A percentile compares a stretch with the other conserved stretches of the same genome.
These are phyloP conservation scores for Phytophthora citricola DNA, from an alignment of 352 stramenopile genomes.

Conservation along the genomic window DNA sequence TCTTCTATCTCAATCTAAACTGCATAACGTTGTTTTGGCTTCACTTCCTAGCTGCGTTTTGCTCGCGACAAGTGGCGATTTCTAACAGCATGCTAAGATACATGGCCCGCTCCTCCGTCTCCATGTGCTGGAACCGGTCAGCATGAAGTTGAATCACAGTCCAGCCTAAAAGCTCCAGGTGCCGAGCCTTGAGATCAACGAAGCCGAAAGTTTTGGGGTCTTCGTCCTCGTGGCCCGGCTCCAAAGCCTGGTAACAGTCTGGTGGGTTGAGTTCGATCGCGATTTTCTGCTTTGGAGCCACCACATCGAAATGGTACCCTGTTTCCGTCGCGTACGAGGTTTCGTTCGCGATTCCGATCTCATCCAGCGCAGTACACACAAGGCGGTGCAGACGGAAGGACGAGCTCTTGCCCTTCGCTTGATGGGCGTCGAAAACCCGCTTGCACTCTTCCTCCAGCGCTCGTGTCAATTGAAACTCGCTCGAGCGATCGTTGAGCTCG, in stretches of 20 bases:
- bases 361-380: conserved; percentile 59
- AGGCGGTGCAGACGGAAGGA: conserved; percentile 69
- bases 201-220: conserved; percentile 58
- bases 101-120: conserved; percentile 55
- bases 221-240: conserved; percentile 40
- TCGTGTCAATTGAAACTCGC: conserved; percentile 43
- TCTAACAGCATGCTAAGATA: conserved; percentile 78
- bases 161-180: conserved; percentile 70
- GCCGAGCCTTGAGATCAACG: conserved; percentile 69
- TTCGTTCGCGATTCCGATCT: conserved; percentile 56
- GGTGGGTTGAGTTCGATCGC: conserved; percentile 71
- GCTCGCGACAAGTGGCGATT: conserved; percentile 51
- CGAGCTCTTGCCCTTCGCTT: conserved; percentile 60
- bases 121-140: conserved; percentile 60
- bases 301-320: conserved; percentile 70
- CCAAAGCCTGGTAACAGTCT: conserved; percentile 56
- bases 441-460: conserved; percentile 47
- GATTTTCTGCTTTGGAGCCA: conserved; percentile 55
- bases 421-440: conserved; percentile 48
- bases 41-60: conserved; percentile 26
- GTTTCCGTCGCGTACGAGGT: conserved; percentile 35
- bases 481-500: conserved; percentile 34
- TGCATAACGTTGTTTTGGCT: neutral
- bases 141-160: conserved; percentile 71
- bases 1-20: conserved; percentile 20